Evolutionary conservation across 106 monocot species (phyloP).

Genomic region (Platanthera guangdongensis): DNA sequence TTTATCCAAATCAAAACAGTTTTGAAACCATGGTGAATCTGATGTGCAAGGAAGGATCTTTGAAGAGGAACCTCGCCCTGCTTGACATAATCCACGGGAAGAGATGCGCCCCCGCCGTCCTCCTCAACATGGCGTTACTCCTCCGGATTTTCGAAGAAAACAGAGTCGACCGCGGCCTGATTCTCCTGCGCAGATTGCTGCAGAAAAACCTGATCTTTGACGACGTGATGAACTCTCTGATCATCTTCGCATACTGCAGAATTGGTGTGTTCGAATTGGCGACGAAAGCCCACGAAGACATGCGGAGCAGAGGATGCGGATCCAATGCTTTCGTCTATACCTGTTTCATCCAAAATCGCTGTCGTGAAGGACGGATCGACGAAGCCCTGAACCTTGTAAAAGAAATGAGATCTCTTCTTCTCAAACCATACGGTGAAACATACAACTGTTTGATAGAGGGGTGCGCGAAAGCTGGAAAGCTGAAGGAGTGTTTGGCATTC

Average conservation of each 20-base stretch:
- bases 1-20: slow-evolving; percentile 50
- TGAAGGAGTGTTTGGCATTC: slow-evolving; percentile 37
- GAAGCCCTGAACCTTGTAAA: slow-evolving; percentile 39
- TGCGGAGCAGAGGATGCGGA: slow-evolving; percentile 50
- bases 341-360: slow-evolving; percentile 33
- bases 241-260: slow-evolving; percentile 51
- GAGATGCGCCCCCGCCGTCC: slow-evolving; percentile 30
- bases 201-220: slow-evolving; percentile 66
- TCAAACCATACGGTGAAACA: slow-evolving; percentile 66
- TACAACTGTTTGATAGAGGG: slow-evolving; percentile 51
- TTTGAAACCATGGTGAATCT: slow-evolving; percentile 45
- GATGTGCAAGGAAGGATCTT: slow-evolving; percentile 59
- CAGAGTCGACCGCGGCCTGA: slow-evolving; percentile 41
- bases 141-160: slow-evolving; percentile 48
- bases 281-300: slow-evolving; percentile 24
- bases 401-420: slow-evolving; percentile 41
- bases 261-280: slow-evolving; percentile 38
- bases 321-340: slow-evolving; percentile 62
- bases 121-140: slow-evolving; percentile 35
- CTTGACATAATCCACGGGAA: slow-evolving; percentile 48
- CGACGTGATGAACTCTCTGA: slow-evolving; percentile 35
- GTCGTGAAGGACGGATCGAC: slow-evolving; percentile 30
- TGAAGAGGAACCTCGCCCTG: slow-evolving; percentile 21
- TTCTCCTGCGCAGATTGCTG: slow-evolving; percentile 62
- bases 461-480: slow-evolving; percentile 33